Percentiles rank a stretch among this genome's conserved stretches.
phyloP scores from a whole-genome alignment of 352 stramenopile species.

The Blastocystis sp. region DNA sequence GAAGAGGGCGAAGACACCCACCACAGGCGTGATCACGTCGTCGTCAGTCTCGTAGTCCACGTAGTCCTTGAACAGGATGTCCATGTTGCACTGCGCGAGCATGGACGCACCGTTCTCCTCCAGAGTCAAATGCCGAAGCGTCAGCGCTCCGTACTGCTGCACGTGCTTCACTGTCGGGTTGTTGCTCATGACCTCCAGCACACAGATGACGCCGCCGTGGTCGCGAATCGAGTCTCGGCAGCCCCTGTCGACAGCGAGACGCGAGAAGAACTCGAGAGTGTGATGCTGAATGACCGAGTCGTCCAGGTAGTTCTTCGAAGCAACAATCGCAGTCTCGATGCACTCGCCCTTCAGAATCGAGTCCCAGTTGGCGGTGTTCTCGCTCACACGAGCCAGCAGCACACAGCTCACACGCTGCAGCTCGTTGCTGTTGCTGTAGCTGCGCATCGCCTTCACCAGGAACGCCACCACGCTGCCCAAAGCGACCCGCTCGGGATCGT shows the following conservation, averaged over 20 bases:
- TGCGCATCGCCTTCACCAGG: slow-evolving; percentile 59
- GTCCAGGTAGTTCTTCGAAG: slow-evolving; percentile 18
- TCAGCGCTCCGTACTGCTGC: slow-evolving; percentile 48
- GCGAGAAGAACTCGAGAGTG: slow-evolving; percentile 59
- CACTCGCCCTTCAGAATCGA: slow-evolving; percentile 46
- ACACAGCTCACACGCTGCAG: slow-evolving; percentile 48
- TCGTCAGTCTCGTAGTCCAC: slow-evolving; percentile 22
- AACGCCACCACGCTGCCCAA: slow-evolving; percentile 34
- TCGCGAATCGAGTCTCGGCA: slow-evolving; percentile 37
- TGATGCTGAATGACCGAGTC: slow-evolving; percentile 45
- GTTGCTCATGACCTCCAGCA: slow-evolving; percentile 43
- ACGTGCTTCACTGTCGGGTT: slow-evolving; percentile 53
- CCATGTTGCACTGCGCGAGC: slow-evolving; percentile 16
- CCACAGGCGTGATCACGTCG: slow-evolving; percentile 37
- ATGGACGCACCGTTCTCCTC: slow-evolving; percentile 49
- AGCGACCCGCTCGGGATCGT: not conserved
- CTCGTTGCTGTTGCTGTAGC: slow-evolving; percentile 34
- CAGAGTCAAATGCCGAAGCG: not conserved
- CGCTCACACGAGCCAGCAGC: slow-evolving; percentile 20
- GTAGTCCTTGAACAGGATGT: slow-evolving; percentile 45
- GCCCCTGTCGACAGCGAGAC: not conserved
- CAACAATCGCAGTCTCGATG: slow-evolving; percentile 44
- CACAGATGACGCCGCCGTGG: not conserved
- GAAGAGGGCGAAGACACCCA: slow-evolving; percentile 36
- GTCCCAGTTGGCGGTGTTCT: slow-evolving; percentile 28